phyloP scores from a whole-genome alignment of 352 stramenopile genomes.

The Phytopythium aichiense region DNA sequence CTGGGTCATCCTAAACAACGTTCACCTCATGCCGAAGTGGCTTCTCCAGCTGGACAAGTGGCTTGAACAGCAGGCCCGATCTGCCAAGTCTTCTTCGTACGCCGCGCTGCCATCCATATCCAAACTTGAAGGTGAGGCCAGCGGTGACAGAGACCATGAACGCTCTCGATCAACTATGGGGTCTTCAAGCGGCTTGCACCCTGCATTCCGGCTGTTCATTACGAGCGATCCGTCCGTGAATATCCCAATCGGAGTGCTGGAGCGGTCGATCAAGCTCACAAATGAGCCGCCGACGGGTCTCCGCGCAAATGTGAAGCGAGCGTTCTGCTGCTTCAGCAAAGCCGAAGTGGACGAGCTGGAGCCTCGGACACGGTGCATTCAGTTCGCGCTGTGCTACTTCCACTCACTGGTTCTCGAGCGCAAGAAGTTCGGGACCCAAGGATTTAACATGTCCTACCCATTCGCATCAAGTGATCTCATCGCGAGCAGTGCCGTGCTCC shows the following conservation, averaged over 20 bases:
- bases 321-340: conserved; percentile 75
- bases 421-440: conserved; percentile 89
- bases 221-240: conserved; percentile 81
- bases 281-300: conserved; percentile 85
- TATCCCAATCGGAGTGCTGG: conserved; percentile 88
- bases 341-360: conserved; percentile 81
- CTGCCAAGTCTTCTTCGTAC: conserved; percentile 47
- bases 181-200: conserved; percentile 33
- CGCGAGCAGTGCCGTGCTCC: conserved; percentile 75
- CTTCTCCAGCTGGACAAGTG: conserved; percentile 91
- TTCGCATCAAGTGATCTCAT: conserved; percentile 87
- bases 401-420: conserved; percentile 91
- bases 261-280: conserved; percentile 89
- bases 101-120: conserved; percentile 15
- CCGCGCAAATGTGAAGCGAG: conserved; percentile 88
- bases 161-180: conserved; percentile 20
- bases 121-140: conserved; percentile 1
- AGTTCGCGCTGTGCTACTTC: conserved; percentile 92
- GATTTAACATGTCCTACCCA: conserved; percentile 90
- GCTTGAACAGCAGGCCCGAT: conserved; percentile 80
- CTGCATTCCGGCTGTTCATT: conserved; percentile 86
- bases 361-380: conserved; percentile 77
- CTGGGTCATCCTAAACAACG: conserved; percentile 95
- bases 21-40: conserved; percentile 94
- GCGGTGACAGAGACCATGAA: neutral